Evolutionary conservation across 2,329 filamentous ascomycete species (phyloP), one percentile per base, ranked within the genome.

Genomic region (Penicillium verrucosum): DNA sequence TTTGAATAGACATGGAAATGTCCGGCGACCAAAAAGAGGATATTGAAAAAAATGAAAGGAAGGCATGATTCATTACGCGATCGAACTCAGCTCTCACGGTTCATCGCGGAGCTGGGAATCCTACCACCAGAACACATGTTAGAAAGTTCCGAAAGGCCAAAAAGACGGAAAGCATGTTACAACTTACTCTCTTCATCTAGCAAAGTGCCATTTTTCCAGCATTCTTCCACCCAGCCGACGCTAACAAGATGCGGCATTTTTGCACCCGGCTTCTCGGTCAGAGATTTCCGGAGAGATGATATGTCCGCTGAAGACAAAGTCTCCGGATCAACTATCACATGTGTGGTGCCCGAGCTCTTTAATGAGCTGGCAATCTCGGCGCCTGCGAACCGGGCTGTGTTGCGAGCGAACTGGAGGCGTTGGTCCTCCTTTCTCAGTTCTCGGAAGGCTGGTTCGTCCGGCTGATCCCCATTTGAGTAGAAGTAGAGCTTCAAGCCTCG

Each of bases 121-220:
- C 60, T 61, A 30, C 25, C 16, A 54, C 6, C 2, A 18, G n/a
- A 16, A 14, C 14, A 40, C 14, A 12, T 52, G 32, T 38, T 18
- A 42, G 25, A 51, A 21, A 25, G 25, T 7, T 18, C 18, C 16
- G 1, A 10, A 43, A 18, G 4, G 4, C 38, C 37, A 9, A 42
- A 25, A 18, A 18, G 14, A 27, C 7, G 4, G 29, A 11, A n/a
- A n/a, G 30, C 12, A 43, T n/a, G 25, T 42, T 8, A 23, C n/a
- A 55, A 65, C 72, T 60, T 66, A 77, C 77, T 74, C 66, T 93
- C 90, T 75, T 97, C 93, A 62, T 96, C 90, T 45, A 97, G 71
- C 59, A 89, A 68, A 0, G 91, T 96, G 61, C 80, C 81, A 70
- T 93, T 90, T 57, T 79, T 80, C 91, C 92, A 96, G 66, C 89